phyloP scores from a whole-genome alignment of 495 filamentous ascomycete genomes.

The Melanomma pulvis-pyrius region DNA sequence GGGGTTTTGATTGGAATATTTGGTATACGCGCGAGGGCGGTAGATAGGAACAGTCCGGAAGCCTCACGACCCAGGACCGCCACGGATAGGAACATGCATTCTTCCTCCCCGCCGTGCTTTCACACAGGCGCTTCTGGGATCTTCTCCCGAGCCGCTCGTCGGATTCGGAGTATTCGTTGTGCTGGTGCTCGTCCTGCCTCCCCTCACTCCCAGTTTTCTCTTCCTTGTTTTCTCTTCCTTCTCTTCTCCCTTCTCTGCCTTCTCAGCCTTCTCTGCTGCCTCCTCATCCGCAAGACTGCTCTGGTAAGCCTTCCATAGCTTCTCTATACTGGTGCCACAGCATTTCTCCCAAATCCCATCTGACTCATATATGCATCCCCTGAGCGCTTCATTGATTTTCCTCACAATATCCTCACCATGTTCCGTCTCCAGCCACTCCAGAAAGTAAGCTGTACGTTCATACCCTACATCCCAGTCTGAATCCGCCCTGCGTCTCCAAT shows the following conservation, averaged over 20 bases:
- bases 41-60: background rate
- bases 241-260: slow-evolving; percentile 1
- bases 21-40: background rate
- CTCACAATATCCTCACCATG: slow-evolving; percentile 74
- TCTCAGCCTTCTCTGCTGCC: background rate
- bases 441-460: slow-evolving; percentile 88
- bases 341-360: slow-evolving; percentile 71
- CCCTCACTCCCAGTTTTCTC: background rate
- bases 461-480: slow-evolving; percentile 89
- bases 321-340: slow-evolving; percentile 63
- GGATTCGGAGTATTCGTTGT: background rate
- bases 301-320: slow-evolving; percentile 77
- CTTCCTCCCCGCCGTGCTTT: slow-evolving; percentile 22
- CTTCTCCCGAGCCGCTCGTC: background rate
- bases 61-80: background rate
- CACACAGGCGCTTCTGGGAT: background rate
- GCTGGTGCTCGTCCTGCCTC: background rate
- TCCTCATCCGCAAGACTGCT: slow-evolving; percentile 42
- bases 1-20: too few species aligned
- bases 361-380: slow-evolving; percentile 59
- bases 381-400: slow-evolving; percentile 71
- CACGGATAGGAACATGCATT: slow-evolving; percentile 21
- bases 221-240: background rate
- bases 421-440: slow-evolving; percentile 69
- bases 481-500: slow-evolving; percentile 70